Evolutionary conservation across 495 filamentous ascomycete genomes (phyloP), one percentile per base, ranked within the genome.

Genomic region (Aspergillus heteromorphus): DNA sequence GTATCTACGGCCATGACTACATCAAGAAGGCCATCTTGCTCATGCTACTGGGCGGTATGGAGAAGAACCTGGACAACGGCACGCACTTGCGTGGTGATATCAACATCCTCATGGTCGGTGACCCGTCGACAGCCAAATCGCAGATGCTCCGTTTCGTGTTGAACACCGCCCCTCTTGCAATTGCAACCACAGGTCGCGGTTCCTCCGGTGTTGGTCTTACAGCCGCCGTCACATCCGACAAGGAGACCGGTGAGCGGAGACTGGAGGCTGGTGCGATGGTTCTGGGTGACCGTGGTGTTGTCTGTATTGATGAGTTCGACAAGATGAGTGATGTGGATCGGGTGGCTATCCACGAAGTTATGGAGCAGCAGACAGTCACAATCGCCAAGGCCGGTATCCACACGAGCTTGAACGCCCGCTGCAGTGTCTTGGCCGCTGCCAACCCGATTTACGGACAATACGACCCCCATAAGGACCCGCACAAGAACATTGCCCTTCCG

Each of bases 221-320:
- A 30, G 93, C 93, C 11, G 93, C 93, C 18, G 93, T 99, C 20
- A 97, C 95, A 1, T 82, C 87, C 0, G 93, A 99, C 68, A 97
- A 97, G 69, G 93, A 99, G 70, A 99, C 93, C 0, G 95, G 93
- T 20, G 93, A 99, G 69, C 84, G 93, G 49, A 82, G 93, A 56
- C 77, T 99, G 2, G 93, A 99, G 73, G 93, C 93, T 7, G 93
- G 93, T 80, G 93, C 93, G 56, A 99, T 99, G 93, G 93, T 99
- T 52, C 87, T 99, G 54, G 93, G 84, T 65, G 93, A 99, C 64
- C 86, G 93, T 42, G 93, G 93, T 52, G 92, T 99, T 34, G 93
- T 99, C 38, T 99, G 93, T 73, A 99, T 99, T 61, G 93, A 99
- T 69, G 93, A 99, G 69, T 99, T 99, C 66, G 93, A 99, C 73